Base-by-base conservation (phyloP, 2,329 filamentous ascomycete species). In the Aspergillus melleus region DNA sequence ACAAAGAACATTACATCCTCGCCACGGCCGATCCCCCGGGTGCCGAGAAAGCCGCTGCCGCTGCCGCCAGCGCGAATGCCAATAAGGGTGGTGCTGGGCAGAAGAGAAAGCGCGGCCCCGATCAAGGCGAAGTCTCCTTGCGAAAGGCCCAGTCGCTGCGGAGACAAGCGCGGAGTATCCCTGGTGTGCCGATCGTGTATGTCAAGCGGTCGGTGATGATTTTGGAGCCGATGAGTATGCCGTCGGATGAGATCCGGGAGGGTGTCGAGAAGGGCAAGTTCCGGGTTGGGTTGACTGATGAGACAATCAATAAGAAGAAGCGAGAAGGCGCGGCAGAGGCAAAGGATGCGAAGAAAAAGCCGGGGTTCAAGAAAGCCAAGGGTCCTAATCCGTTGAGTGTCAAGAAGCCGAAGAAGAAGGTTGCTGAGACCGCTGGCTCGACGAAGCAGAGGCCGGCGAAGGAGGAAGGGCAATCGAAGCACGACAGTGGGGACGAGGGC, bases 151-250 rank as follows among this genome's bases (percentile, higher is more conserved):
- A 63, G 42, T 60, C 72, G 30, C 68, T 82, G 26, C 69, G 80
- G 14, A 66, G 72, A 10, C 69, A 68, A 11, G 78, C 78, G 50
- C 72, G 80, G 47, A 66, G 74, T 19, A 77, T 82, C 11, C 78
- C 78, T 14, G 80, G 80, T 53, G 79, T 81, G 32, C 80, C 80
- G 16, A 78, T 82, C 29, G 76, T 82, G 49, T 82, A 81, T 66
- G 80, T 82, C 32, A 81, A 81, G 69, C 73, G 80, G 51, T 81
- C 79, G 16, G 79, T 82, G 8, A 81, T 82, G 80, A 74, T 82
- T 14, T 66, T 82, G 57, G 80, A 82, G 66, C 80, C 80, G 14
- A 72, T 81, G 73, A 80, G 79, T 57, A 72, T 68, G 20, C 70
- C 72, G 1, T 81, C 78, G 14, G 76, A 79, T 63, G 70, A 70